These are phyloP conservation scores for Pseudonitzschia pungens DNA, from an alignment of 108 stramenopile genomes.

Conservation along the genomic window DNA sequence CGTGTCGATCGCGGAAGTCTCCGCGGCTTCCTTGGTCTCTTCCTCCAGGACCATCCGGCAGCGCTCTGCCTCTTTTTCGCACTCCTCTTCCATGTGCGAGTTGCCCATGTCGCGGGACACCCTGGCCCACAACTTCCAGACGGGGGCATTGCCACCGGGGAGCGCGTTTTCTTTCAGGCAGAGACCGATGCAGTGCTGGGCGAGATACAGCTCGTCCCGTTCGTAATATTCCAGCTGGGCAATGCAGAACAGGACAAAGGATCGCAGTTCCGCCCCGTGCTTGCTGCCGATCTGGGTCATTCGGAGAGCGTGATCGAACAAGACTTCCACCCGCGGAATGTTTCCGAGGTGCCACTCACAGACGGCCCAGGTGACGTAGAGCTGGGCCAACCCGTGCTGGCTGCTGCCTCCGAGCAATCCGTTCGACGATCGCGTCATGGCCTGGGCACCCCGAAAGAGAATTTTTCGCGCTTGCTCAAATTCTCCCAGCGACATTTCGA, in stretches of 20 bases:
- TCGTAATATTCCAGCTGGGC: conserved; percentile 52
- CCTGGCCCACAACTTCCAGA: conserved; percentile 73
- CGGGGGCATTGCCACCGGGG: conserved; percentile 50
- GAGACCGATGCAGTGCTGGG: conserved; percentile 76
- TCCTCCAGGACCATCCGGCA: not conserved
- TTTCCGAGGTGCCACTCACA: conserved; percentile 74
- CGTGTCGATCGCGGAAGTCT: not conserved
- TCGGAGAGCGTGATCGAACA: conserved; percentile 75
- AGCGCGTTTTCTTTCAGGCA: conserved; percentile 65
- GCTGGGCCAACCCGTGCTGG: conserved; percentile 43
- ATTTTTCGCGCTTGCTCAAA: conserved; percentile 55
- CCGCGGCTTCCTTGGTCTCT: not conserved
- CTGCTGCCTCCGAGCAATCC: conserved; percentile 14
- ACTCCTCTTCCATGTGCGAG: conserved; percentile 44
- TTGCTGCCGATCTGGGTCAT: conserved; percentile 47
- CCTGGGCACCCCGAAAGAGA: conserved; percentile 56
- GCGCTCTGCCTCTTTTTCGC: conserved; percentile 14
- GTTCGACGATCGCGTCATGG: conserved; percentile 19
- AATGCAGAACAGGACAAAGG: conserved; percentile 65
- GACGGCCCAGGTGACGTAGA: conserved; percentile 70
- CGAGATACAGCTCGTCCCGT: conserved; percentile 53
- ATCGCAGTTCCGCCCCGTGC: conserved; percentile 40
- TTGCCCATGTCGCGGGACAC: conserved; percentile 66
- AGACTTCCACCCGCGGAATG: conserved; percentile 43
- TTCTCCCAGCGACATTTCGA: conserved; percentile 61